Base-by-base conservation (phyloP, 2,329 filamentous ascomycete genomes). In the Exophiala alcalophila region DNA sequence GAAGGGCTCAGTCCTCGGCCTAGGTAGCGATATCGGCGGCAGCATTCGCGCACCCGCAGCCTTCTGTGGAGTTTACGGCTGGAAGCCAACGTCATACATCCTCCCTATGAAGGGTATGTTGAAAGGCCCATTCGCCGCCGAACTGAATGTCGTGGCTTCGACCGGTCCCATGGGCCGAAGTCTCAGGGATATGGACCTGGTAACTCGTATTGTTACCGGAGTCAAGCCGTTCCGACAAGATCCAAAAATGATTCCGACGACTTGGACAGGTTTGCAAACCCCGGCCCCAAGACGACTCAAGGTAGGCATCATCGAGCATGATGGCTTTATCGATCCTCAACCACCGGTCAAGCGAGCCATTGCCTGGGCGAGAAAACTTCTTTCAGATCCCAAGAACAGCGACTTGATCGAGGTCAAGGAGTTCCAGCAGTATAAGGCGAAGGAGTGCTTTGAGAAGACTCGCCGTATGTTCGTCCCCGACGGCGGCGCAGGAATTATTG, bases 321-420 rank as follows among this genome's bases (percentile, higher is more conserved):
- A 86, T 57, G 77, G 74, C n/a, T 69, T 80, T 38, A 81, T 84
- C 4, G 68, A 51, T 14, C 83, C 83, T 0, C 83, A 84, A 37
- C 81, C 83, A 2, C 83, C 83, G 0, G 71, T 86, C 2, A 63
- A 69, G 0, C 63, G 62, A 4, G 53, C 78, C 1, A 62, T 76
- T 0, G 68, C 67, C 5, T 65, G 68, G 52, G 67, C 67, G 4
- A 60, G 62, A 2, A 21, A 56, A n/a, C 51, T 47, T 1, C 57
- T 71, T 14, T 44, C 34, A 10, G 53, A 48, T 3, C 61, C 60
- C 1, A 44, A 60, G 2, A 34, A 42, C 30, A 30, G 26, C 11
- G 33, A 39, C 8, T 12, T 41, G 4, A 67, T 80, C 52, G 70
- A 76, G 4, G 44, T 83, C 1, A 57, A 78, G 2, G 71, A 77